These are phyloP conservation scores for Cladobotryum mycophilum DNA, from an alignment of 2,329 filamentous ascomycete species.

Conservation along the genomic window DNA sequence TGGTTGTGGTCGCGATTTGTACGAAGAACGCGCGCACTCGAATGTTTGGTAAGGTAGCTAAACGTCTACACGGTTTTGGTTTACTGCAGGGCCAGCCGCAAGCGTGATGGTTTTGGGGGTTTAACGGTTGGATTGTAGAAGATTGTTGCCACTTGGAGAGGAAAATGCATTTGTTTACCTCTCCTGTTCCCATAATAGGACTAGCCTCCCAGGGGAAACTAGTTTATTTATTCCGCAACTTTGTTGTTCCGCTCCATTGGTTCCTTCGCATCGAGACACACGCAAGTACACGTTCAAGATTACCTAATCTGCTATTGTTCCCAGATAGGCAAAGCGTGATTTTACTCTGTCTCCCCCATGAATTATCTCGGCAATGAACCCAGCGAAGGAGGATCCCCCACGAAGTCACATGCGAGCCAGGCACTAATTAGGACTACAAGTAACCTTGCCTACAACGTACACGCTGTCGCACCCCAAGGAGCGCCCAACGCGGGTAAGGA, in stretches of 20 bases:
- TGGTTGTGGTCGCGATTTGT: not conserved
- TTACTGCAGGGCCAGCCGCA: constrained; percentile 6
- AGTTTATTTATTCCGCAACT: constrained; percentile 1
- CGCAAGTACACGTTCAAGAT: no score
- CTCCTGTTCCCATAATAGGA: not conserved
- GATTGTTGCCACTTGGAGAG: constrained; percentile 2
- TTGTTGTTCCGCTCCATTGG: constrained; percentile 4
- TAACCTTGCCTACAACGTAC: no score
- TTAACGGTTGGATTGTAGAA: not conserved
- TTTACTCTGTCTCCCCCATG: no score
- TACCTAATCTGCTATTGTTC: not conserved
- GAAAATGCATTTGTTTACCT: constrained; percentile 1
- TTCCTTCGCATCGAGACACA: not conserved
- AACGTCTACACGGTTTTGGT: not conserved
- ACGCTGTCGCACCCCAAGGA: not conserved
- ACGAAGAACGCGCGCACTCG: not conserved
- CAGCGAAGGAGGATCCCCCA: constrained; percentile 3
- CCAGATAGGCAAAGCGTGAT: no score
- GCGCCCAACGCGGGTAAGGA: no score
- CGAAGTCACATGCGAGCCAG: constrained; percentile 21
- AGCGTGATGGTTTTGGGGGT: constrained; percentile 3
- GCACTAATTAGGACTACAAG: not conserved
- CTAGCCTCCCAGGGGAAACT: not conserved
- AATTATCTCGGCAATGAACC: no score
- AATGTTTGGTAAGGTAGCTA: not conserved